Evolutionary conservation across 2,329 filamentous ascomycete species (phyloP).

Genomic region (Neonectria faginata): DNA sequence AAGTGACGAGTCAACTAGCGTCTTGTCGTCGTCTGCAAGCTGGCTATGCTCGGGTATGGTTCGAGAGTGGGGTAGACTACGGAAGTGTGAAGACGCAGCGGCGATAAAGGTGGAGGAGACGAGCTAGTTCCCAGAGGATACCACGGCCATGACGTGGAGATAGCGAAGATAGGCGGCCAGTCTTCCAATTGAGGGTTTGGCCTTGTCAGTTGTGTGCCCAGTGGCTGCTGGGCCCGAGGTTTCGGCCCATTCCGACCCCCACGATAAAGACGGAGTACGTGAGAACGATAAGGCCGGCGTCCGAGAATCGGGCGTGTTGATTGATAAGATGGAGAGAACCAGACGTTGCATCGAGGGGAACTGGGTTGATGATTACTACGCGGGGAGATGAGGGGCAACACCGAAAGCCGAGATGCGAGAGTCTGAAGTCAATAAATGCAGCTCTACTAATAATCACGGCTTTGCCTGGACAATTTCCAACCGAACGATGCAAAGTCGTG

Average conservation of each 20-base stretch:
- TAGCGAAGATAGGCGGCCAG: constrained; percentile 21
- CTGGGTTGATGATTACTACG: background rate
- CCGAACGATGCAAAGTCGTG: no score
- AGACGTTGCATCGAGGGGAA: background rate
- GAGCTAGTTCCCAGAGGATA: background rate
- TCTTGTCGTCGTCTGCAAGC: background rate
- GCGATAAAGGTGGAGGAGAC: constrained; percentile 22
- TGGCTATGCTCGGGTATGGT: constrained; percentile 11
- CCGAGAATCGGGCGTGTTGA: constrained; percentile 11
- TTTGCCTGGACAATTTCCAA: background rate
- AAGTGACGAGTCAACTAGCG: constrained; percentile 6
- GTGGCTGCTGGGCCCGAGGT: background rate
- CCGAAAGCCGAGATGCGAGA: background rate
- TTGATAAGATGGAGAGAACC: constrained; percentile 1
- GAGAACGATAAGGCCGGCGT: background rate
- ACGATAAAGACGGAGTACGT: constrained; percentile 15
- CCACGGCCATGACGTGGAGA: constrained; percentile 3
- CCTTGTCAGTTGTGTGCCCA: constrained; percentile 1
- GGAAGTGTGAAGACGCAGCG: background rate
- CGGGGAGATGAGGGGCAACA: background rate
- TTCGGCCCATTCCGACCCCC: constrained; percentile 29
- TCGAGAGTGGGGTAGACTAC: constrained; percentile 21
- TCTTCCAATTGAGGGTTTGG: background rate
- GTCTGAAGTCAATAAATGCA: background rate
- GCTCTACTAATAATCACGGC: background rate